A percentile compares a stretch with the other conserved stretches of the same genome.
These are phyloP conservation scores for Nannochloris sp. DNA, from an alignment of 139 green algal species.

Conservation along the genomic window DNA sequence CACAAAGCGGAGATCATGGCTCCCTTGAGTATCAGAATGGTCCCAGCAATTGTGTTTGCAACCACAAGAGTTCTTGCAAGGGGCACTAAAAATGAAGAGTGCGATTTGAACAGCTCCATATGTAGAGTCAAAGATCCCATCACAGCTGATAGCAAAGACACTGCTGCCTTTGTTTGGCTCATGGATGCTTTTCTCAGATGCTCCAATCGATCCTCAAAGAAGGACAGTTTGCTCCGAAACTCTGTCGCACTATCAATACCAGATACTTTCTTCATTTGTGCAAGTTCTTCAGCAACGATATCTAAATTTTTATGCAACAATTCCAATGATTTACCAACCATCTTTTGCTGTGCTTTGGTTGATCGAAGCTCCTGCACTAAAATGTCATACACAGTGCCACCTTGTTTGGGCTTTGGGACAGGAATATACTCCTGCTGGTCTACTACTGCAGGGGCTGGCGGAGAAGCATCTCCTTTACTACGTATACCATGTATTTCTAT, in stretches of 20 bases:
- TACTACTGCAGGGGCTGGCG: background rate
- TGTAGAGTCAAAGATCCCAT: background rate
- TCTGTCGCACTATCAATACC: background rate
- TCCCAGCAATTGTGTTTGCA: background rate
- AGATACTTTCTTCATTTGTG: constrained; percentile 2
- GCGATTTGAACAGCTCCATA: constrained; percentile 10
- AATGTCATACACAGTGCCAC: constrained; percentile 41
- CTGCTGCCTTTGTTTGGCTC: too few species aligned
- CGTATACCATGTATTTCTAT: too few species aligned
- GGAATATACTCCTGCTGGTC: background rate
- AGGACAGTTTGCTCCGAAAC: too few species aligned
- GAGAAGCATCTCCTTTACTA: too few species aligned
- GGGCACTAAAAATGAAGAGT: constrained; percentile 10
- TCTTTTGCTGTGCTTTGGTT: constrained; percentile 37
- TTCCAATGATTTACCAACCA: constrained; percentile 12
- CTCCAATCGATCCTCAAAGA: too few species aligned
- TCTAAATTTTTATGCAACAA: constrained; percentile 18
- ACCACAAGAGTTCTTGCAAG: background rate
- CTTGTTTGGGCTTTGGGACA: constrained; percentile 13
- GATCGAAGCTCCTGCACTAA: constrained; percentile 33
- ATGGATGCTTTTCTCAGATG: too few species aligned
- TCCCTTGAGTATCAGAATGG: background rate
- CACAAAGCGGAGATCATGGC: too few species aligned
- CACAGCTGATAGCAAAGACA: background rate
- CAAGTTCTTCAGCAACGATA: background rate